These are phyloP conservation scores for Poteriospumella lacustris DNA, from an alignment of 108 stramenopile species.

Conservation along the genomic window DNA sequence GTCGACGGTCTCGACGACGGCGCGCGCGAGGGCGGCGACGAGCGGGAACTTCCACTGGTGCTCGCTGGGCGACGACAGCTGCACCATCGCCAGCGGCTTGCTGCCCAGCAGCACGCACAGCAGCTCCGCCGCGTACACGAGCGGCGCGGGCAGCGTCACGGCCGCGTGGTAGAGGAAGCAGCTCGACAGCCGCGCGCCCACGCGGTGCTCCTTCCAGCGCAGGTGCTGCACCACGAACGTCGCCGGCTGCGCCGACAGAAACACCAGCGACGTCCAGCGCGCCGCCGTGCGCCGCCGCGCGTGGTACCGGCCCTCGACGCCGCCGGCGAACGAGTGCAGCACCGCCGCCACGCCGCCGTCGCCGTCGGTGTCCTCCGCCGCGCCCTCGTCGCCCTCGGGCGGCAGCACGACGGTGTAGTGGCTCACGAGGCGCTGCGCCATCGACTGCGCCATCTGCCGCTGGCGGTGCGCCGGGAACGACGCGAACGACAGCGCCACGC, in stretches of 20 bases:
- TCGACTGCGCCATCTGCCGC: too few relatives aligned
- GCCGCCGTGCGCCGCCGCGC: too few relatives aligned
- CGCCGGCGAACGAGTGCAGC: too few relatives aligned
- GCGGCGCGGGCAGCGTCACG: neutral
- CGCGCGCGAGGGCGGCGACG: neutral
- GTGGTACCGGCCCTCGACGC: too few relatives aligned
- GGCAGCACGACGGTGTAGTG: too few relatives aligned
- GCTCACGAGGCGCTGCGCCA: too few relatives aligned
- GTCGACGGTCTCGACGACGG: neutral
- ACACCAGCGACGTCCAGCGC: too few relatives aligned
- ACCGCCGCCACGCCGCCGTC: too few relatives aligned
- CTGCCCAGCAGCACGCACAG: neutral
- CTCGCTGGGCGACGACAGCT: neutral
- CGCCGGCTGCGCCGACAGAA: neutral
- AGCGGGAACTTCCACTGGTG: slow-evolving; percentile 32
- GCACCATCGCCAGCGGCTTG: slow-evolving; percentile 22
- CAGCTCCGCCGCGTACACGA: slow-evolving; percentile 19
- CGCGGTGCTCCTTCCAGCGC: neutral
- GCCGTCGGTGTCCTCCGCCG: too few relatives aligned
- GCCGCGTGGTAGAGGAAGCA: slow-evolving; percentile 26
- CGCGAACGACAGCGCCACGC: too few relatives aligned
- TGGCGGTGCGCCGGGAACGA: too few relatives aligned
- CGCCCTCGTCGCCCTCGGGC: too few relatives aligned
- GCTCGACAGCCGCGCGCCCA: neutral
- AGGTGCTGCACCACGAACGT: neutral